Conservation (phyloP, 805 yeast species). For the Ogataea zsoltii region DNA sequence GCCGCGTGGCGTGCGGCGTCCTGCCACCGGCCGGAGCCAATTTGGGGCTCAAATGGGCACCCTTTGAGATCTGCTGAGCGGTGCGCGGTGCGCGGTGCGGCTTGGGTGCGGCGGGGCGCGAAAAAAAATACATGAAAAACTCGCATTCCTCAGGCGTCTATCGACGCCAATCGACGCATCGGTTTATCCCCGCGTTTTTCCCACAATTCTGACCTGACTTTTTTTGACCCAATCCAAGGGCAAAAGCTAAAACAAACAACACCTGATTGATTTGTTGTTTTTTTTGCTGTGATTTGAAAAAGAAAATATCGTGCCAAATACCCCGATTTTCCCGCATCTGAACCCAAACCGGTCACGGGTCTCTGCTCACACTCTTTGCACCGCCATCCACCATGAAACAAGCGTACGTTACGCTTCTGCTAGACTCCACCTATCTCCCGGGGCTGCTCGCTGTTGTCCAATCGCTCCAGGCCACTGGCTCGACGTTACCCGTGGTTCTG, state of each 20-base stretch:
- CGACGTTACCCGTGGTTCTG: slow-evolving; percentile 25
- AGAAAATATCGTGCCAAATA: too few species aligned
- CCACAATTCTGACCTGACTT: neutral
- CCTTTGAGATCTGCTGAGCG: slow-evolving; percentile 2
- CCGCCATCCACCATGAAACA: neutral
- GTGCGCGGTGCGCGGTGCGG: slow-evolving; percentile 1
- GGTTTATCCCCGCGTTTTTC: neutral
- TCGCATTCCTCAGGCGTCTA: too few species aligned
- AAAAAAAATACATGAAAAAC: too few species aligned
- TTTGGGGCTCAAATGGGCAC: slow-evolving; percentile 1
- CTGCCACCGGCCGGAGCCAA: neutral
- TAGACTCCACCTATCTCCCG: slow-evolving; percentile 38
- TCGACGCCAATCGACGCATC: neutral
- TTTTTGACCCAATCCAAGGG: too few species aligned
- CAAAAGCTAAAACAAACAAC: too few species aligned
- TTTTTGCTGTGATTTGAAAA: too few species aligned
- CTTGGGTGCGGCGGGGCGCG: slow-evolving; percentile 1
- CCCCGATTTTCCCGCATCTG: neutral
- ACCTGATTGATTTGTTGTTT: too few species aligned
- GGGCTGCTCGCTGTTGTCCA: slow-evolving; percentile 37
- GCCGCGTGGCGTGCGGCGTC: slow-evolving; percentile 1
- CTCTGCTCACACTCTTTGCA: neutral
- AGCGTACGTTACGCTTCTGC: slow-evolving; percentile 37
- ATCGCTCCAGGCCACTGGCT: slow-evolving; percentile 24
- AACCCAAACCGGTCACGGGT: too few species aligned